Conservation (phyloP, 345 rosid species). For the Salix arbutifolia region DNA sequence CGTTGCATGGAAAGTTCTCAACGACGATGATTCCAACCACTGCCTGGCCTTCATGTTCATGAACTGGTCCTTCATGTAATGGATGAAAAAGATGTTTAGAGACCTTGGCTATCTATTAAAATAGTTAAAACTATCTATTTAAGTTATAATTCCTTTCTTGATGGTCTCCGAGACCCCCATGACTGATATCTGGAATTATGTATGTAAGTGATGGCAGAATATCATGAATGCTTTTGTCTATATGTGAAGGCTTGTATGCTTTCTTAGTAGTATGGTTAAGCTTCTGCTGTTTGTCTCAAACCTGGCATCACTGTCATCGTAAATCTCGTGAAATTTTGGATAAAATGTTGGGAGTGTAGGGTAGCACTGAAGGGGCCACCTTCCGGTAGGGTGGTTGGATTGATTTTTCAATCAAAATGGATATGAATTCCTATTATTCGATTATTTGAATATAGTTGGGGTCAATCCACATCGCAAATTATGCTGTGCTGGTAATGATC, state of each 20-base stretch:
- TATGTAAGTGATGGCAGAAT: not conserved
- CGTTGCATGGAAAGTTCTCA: slow-evolving; percentile 89
- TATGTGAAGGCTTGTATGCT: slow-evolving; percentile 1
- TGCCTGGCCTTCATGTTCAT: slow-evolving; percentile 90
- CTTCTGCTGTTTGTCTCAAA: not conserved
- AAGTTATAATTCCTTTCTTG: slow-evolving; percentile 1
- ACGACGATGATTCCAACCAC: slow-evolving; percentile 81
- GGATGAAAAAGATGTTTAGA: not conserved
- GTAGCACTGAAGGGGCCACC: not conserved
- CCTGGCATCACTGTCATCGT: not conserved
- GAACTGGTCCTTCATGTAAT: slow-evolving; percentile 89
- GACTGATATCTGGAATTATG: not conserved
- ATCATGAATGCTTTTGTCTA: slow-evolving; percentile 2
- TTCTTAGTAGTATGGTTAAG: not conserved
- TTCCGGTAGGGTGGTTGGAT: slow-evolving; percentile 9
- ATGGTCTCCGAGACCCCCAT: not conserved
- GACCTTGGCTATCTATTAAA: not conserved
- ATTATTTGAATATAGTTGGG: not conserved
- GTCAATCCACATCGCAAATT: not conserved
- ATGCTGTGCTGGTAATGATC: not conserved
- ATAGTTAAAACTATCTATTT: not conserved
- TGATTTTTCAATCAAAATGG: not conserved
- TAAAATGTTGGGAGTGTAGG: not conserved
- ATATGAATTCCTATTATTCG: not conserved
- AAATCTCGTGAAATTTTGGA: slow-evolving; percentile 11